These are phyloP conservation scores for Cytospora mali DNA, from an alignment of 2,329 filamentous ascomycete species.

Conservation along the genomic window DNA sequence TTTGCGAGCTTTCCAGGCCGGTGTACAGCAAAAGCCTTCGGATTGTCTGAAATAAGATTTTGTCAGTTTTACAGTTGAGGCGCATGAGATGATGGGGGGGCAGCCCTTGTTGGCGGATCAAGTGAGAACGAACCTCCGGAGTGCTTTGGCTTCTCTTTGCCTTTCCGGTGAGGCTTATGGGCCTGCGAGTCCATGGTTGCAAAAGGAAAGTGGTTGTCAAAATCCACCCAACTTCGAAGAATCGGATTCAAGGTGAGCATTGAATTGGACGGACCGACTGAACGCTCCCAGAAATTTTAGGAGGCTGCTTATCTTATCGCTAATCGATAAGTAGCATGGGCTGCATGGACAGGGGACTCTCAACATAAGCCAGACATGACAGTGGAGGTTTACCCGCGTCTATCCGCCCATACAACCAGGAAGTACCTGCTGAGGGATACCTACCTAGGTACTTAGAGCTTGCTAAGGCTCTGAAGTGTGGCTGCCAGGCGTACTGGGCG, in stretches of 20 bases:
- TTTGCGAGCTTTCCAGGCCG: conserved; percentile 79
- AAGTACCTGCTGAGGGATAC: no score
- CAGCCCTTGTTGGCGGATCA: not conserved
- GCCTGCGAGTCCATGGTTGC: conserved; percentile 76
- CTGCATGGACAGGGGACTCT: not conserved
- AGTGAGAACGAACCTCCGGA: conserved; percentile 54
- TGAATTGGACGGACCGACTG: not conserved
- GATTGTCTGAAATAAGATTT: conserved; percentile 65
- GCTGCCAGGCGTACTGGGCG: no score
- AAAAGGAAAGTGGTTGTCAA: conserved; percentile 16
- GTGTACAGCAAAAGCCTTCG: conserved; percentile 86
- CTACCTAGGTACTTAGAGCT: no score
- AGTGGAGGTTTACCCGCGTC: conserved; percentile 15
- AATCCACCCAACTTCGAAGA: conserved; percentile 8
- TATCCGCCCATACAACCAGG: conserved; percentile 4
- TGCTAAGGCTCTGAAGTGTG: no score
- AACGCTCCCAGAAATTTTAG: conserved; percentile 18
- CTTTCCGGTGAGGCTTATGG: conserved; percentile 82
- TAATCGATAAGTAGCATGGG: conserved; percentile 20
- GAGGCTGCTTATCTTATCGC: conserved; percentile 11
- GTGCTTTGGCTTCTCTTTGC: conserved; percentile 81
- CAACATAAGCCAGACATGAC: not conserved
- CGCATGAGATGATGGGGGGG: not conserved
- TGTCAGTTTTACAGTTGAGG: conserved; percentile 28
- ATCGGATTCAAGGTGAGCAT: not conserved